Evolutionary conservation across 2,329 filamentous ascomycete genomes (phyloP).

Genomic region (Ascomycota sp.): DNA sequence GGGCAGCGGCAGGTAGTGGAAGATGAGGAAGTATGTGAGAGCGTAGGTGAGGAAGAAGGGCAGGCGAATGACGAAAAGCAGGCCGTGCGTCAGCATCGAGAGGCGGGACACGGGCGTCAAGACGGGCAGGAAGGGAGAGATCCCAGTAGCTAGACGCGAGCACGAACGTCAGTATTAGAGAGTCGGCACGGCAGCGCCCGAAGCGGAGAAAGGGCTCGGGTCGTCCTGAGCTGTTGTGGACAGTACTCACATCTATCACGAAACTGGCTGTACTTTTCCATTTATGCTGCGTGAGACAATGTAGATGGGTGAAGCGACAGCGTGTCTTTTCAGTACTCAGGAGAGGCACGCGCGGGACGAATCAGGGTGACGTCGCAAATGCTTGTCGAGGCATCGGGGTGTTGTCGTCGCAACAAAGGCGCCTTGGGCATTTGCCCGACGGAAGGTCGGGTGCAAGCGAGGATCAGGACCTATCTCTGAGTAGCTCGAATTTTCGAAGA

Average conservation of each 20-base stretch:
- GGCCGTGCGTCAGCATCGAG: conserved; percentile 41
- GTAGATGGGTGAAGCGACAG: too few relatives aligned
- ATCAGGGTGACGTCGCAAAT: not conserved
- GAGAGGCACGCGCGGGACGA: not conserved
- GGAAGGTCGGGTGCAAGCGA: too few relatives aligned
- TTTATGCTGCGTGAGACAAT: conserved; percentile 14
- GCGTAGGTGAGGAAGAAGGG: conserved; percentile 53
- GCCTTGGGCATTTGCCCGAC: too few relatives aligned
- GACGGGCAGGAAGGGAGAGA: conserved; percentile 84
- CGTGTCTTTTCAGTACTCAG: too few relatives aligned
- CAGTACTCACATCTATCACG: conserved; percentile 53
- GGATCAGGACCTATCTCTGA: too few relatives aligned
- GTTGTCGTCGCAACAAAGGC: not conserved
- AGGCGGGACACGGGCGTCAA: conserved; percentile 42
- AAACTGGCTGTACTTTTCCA: conserved; percentile 93
- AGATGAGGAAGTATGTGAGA: conserved; percentile 53
- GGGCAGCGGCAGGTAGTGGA: conserved; percentile 60
- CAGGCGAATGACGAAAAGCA: conserved; percentile 64
- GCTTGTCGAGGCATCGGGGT: not conserved
- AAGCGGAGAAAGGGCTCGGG: conserved; percentile 1
- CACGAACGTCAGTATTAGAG: too few relatives aligned
- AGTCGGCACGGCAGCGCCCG: not conserved
- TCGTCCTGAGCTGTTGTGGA: not conserved
- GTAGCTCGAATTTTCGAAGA: too few relatives aligned
- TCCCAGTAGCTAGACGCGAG: conserved; percentile 54